Evolutionary conservation across 2,329 filamentous ascomycete genomes (phyloP), one percentile per base, ranked within the genome.

Genomic region (Coniochaeta sp.): DNA sequence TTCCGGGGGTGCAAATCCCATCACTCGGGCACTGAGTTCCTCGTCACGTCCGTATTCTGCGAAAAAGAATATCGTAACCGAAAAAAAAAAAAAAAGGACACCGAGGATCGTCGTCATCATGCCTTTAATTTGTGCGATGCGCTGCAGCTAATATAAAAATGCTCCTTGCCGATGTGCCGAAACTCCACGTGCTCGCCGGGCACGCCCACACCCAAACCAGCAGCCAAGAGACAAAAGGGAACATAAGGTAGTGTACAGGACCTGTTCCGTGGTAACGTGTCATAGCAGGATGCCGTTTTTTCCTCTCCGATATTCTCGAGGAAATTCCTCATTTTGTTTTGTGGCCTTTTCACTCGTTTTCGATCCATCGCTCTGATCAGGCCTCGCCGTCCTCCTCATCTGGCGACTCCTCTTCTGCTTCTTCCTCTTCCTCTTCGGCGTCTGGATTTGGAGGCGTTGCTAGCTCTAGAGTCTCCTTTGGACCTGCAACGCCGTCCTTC

Each of bases 211-310:
- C 30, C 47, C 54, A 22, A 36, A 36, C 34, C 30, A 36, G 28
- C n/a, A 56, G 17, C 28, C 54, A 56, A 38, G 14, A 56, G 30
- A 56, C 34, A 24, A 22, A 55, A 38, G 54, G 54, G 22, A 44
- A 40, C 34, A 57, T 34, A 44, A 42, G 38, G 34, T 32, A 17
- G 44, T 42, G 24, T 61, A 30, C 26, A 59, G 50, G 28, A 26
- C 26, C n/a, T 36, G 22, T 38, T 9, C 54, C n/a, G 54, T 59
- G 57, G 60, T 61, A 61, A 61, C 60, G 60, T 61, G 60, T 55
- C 60, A 61, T 59, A 54, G 38, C 58, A 55, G 36, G 30, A 55
- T n/a, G 16, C 38, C 38, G 16, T n/a, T 40, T 42, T 47, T 34
- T 44, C 9, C 44, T 59, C 19, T 17, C 42, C 47, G 17, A 28